These are phyloP conservation scores for Neofusicoccum kwambonambiense DNA, from an alignment of 2,329 filamentous ascomycete genomes.

Conservation along the genomic window DNA sequence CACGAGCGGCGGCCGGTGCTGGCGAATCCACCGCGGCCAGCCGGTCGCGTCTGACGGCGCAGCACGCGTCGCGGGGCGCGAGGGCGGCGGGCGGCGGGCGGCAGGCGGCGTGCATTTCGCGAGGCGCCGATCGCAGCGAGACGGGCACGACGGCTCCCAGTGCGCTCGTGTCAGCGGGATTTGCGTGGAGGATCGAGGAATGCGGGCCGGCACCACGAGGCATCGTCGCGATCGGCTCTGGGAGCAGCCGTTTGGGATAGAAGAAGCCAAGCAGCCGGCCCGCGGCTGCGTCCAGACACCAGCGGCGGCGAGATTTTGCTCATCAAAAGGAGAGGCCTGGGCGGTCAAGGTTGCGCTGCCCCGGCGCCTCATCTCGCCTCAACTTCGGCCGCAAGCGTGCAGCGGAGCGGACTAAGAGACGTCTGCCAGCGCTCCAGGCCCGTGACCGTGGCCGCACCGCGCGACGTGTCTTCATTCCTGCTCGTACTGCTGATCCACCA, in stretches of 20 bases:
- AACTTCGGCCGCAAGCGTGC: neutral
- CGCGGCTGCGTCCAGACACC: neutral
- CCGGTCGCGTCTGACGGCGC: neutral
- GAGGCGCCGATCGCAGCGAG: neutral
- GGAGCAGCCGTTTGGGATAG: neutral
- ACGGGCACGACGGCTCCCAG: neutral
- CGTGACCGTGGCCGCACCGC: neutral
- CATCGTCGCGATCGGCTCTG: neutral
- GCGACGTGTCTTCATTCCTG: constrained; percentile 8
- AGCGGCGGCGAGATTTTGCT: neutral
- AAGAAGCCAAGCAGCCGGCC: neutral
- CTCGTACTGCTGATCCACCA: constrained; percentile 13
- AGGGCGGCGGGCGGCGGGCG: neutral
- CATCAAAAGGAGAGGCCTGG: neutral
- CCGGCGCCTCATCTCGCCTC: constrained; percentile 2
- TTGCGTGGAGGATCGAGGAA: constrained; percentile 9
- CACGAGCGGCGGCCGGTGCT: neutral
- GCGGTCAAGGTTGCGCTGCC: neutral
- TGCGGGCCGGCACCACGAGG: constrained; percentile 11
- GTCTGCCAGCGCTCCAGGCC: neutral
- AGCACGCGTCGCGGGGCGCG: neutral
- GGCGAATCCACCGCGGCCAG: constrained; percentile 5
- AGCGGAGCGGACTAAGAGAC: neutral
- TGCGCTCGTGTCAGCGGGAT: constrained; percentile 8
- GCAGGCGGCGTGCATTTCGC: no score